Evolutionary conservation across 2,329 filamentous ascomycete genomes (phyloP).

Genomic region (Calonectria montana): DNA sequence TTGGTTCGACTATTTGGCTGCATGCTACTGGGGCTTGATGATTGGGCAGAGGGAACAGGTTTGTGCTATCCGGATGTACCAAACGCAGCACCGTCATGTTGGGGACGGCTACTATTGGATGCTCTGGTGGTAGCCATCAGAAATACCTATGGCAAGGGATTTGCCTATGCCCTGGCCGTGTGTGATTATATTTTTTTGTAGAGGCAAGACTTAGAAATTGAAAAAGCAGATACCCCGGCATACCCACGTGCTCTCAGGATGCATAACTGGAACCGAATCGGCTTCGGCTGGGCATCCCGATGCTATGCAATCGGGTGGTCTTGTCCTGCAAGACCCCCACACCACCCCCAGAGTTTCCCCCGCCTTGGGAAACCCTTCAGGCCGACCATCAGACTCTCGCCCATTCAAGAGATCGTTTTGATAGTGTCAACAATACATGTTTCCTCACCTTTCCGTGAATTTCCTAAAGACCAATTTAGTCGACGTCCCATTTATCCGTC

Average conservation of each 20-base stretch:
- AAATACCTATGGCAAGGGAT: slow-evolving; percentile 14
- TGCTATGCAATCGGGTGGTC: slow-evolving; percentile 26
- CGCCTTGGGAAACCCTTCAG: slow-evolving; percentile 10
- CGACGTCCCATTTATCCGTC: not conserved
- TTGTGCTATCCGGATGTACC: slow-evolving; percentile 9
- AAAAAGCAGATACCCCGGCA: slow-evolving; percentile 40
- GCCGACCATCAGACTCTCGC: not conserved
- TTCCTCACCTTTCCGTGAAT: not conserved
- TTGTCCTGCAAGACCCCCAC: slow-evolving; percentile 34
- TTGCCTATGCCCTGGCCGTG: slow-evolving; percentile 27
- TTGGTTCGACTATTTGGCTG: slow-evolving; percentile 11
- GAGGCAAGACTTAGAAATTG: slow-evolving; percentile 36
- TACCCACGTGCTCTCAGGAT: slow-evolving; percentile 15
- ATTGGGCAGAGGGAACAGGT: not conserved
- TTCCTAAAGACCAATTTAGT: not conserved
- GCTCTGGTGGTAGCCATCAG: slow-evolving; percentile 13
- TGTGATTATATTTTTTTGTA: slow-evolving; percentile 31
- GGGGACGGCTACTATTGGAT: slow-evolving; percentile 14
- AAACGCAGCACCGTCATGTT: not conserved
- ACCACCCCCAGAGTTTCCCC: slow-evolving; percentile 21
- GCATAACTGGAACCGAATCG: slow-evolving; percentile 3
- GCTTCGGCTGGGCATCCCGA: slow-evolving; percentile 14
- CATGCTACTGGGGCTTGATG: slow-evolving; percentile 4
- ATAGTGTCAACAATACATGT: not conserved
- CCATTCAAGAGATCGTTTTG: not conserved